Evolutionary conservation across 129 eudicot species (phyloP).

Genomic region (Chrysanthemum makinoi): DNA sequence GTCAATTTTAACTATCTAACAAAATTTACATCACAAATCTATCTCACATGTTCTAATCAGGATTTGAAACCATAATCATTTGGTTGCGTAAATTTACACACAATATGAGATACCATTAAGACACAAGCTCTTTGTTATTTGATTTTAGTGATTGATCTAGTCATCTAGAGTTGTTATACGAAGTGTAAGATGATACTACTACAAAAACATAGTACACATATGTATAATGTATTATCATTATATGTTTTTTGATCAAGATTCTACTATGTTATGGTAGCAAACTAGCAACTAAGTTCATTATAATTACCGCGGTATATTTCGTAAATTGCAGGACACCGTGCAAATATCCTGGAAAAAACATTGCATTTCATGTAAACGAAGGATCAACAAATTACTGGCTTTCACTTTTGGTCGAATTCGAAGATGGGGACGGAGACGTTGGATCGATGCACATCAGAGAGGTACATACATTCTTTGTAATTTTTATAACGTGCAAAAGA

Average conservation of each 20-base stretch:
- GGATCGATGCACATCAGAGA: conserved; percentile 92
- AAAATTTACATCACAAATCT: no score
- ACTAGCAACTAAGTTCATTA: neutral
- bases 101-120: no score
- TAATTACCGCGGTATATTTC: neutral
- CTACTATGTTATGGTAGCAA: neutral
- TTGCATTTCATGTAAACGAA: conserved; percentile 86
- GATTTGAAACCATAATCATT: no score
- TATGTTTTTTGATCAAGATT: neutral
- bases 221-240: no score
- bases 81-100: no score
- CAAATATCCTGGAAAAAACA: conserved; percentile 74
- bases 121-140: no score
- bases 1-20: no score
- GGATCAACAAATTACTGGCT: conserved; percentile 95
- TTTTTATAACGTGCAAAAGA: neutral
- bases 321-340: conserved; percentile 68
- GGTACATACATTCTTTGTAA: conserved; percentile 45
- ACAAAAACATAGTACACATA: no score
- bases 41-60: no score
- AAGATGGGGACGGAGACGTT: conserved; percentile 96
- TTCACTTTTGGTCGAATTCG: conserved; percentile 81
- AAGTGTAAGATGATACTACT: no score
- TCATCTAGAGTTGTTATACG: no score
- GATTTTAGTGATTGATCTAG: no score